Percentiles rank a stretch among this genome's conserved stretches.
Conservation (phyloP, 2,329 filamentous ascomycete genomes). For the Alternaria gansuensis region DNA sequence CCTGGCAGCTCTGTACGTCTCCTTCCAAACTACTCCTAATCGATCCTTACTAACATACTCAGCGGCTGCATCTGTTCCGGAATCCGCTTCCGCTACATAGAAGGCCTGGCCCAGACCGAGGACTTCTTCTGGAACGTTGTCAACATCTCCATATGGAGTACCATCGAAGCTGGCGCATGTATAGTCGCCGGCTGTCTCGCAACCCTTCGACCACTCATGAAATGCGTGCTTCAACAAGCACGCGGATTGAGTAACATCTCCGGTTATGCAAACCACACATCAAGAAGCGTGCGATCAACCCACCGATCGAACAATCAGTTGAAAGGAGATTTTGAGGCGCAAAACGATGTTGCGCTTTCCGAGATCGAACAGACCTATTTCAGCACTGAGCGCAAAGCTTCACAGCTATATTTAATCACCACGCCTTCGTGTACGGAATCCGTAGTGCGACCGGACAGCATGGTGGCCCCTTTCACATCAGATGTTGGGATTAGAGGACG, state of each 20-base stretch:
- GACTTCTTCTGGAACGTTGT: conserved; percentile 59
- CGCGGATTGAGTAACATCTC: background rate
- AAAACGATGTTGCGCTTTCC: background rate
- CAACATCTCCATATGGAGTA: conserved; percentile 56
- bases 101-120: conserved; percentile 53
- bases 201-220: conserved; percentile 61
- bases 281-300: conserved; percentile 12
- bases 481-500: background rate
- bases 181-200: conserved; percentile 62
- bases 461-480: conserved; percentile 11
- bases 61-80: conserved; percentile 64
- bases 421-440: conserved; percentile 10
- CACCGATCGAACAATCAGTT: conserved; percentile 5
- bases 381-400: background rate
- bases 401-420: background rate
- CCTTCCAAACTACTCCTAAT: background rate
- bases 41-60: conserved; percentile 20
- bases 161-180: conserved; percentile 49
- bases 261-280: conserved; percentile 11
- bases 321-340: background rate
- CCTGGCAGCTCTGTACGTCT: conserved; percentile 53
- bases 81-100: conserved; percentile 61
- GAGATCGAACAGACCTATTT: background rate
- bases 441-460: conserved; percentile 8
- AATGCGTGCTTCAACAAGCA: conserved; percentile 17